phyloP scores from a whole-genome alignment of 306 rosid genomes.

The Datisca glomerata region DNA sequence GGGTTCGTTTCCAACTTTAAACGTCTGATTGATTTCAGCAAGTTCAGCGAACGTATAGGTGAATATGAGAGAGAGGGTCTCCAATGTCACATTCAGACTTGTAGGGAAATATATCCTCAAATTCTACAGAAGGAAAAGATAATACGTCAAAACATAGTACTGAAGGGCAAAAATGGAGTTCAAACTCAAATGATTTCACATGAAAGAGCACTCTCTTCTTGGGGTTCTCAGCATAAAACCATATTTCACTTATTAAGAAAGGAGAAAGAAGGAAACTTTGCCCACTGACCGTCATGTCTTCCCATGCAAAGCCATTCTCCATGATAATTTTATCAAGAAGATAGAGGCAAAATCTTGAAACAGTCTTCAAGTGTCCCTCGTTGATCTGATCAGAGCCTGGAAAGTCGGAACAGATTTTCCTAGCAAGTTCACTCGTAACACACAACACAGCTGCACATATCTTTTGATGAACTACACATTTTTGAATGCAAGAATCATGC shows the following conservation, averaged over 20 bases:
- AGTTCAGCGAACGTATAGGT: constrained; percentile 47
- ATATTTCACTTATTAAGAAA: too few relatives aligned
- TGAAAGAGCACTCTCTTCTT: too few relatives aligned
- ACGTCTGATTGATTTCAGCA: constrained; percentile 25
- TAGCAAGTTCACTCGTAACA: constrained; percentile 41
- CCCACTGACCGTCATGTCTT: constrained; percentile 52
- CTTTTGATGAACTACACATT: constrained; percentile 50
- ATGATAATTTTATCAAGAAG: constrained; percentile 47
- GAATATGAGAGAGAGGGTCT: constrained; percentile 35
- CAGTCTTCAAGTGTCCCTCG: constrained; percentile 35
- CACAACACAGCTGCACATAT: constrained; percentile 50
- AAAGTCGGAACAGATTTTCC: constrained; percentile 34
- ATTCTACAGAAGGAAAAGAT: constrained; percentile 37
- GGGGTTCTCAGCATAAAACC: too few relatives aligned
- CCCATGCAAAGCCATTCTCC: constrained; percentile 53
- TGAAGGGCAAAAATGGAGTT: constrained; percentile 1
- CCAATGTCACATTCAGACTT: constrained; percentile 35
- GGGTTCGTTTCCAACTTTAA: constrained; percentile 30
- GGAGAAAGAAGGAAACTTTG: not conserved
- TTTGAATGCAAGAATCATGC: constrained; percentile 70
- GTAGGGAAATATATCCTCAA: constrained; percentile 63
- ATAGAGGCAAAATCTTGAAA: constrained; percentile 61
- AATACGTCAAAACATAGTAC: constrained; percentile 2
- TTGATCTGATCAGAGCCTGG: constrained; percentile 21
- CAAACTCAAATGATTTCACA: too few relatives aligned